phyloP scores from a whole-genome alignment of 1,139 yeast species.

The Pichia sp. region DNA sequence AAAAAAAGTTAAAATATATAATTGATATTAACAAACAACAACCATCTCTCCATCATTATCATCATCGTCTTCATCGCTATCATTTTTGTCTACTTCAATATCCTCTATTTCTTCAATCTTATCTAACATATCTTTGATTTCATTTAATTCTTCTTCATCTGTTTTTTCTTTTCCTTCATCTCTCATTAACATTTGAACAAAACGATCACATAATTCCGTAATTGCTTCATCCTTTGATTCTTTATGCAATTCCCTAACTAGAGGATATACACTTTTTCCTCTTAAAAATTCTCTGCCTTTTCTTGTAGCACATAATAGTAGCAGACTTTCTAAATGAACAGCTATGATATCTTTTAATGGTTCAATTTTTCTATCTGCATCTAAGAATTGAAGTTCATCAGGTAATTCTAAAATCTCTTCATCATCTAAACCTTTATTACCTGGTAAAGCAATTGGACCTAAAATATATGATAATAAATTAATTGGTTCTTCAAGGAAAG shows the following conservation, averaged over 20 bases:
- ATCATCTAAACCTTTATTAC: conserved; percentile 59
- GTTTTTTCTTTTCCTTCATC: conserved; percentile 50
- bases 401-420: conserved; percentile 88
- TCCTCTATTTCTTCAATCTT: conserved; percentile 29
- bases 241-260: conserved; percentile 79
- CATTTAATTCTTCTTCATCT: conserved; percentile 27
- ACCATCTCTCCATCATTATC: conserved; percentile 27
- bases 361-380: conserved; percentile 73
- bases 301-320: conserved; percentile 70
- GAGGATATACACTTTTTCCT: conserved; percentile 71
- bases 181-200: conserved; percentile 85
- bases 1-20: too few relatives aligned
- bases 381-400: conserved; percentile 76
- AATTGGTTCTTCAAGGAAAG: conserved; percentile 53
- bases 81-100: conserved; percentile 23
- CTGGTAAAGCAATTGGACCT: conserved; percentile 75
- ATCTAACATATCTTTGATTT: conserved; percentile 30
- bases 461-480: conserved; percentile 77
- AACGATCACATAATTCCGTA: conserved; percentile 61
- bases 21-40: conserved; percentile 25
- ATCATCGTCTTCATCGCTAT: conserved; percentile 23
- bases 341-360: conserved; percentile 58
- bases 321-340: conserved; percentile 68
- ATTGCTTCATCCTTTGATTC: conserved; percentile 58
- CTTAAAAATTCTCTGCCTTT: conserved; percentile 70